Evolutionary conservation across 2,329 filamentous ascomycete genomes (phyloP).

Genomic region (Fonsecaea monophora): DNA sequence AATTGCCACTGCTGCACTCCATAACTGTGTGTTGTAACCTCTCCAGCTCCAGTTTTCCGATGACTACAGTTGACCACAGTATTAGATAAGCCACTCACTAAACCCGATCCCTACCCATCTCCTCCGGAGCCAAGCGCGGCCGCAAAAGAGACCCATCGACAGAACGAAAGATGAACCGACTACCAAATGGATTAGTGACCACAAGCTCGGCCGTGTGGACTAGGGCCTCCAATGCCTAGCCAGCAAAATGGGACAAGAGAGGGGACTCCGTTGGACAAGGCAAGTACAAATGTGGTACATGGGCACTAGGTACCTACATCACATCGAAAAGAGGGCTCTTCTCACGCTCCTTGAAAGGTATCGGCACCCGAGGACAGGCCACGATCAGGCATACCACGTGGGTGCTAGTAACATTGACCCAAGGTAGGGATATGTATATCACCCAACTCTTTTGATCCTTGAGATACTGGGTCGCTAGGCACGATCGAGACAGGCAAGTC

Average conservation of each 20-base stretch:
- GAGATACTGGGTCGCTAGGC: neutral
- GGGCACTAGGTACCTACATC: neutral
- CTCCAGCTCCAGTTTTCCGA: constrained; percentile 17
- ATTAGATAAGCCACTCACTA: constrained; percentile 22
- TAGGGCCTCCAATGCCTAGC: neutral
- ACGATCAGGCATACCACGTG: constrained; percentile 11
- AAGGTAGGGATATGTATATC: constrained; percentile 2
- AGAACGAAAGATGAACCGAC: neutral
- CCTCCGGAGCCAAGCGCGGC: constrained; percentile 5
- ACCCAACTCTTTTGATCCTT: constrained; percentile 15
- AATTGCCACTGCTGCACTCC: constrained; percentile 7
- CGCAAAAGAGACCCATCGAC: neutral
- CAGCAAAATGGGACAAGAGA: neutral
- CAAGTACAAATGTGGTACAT: neutral
- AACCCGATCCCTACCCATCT: constrained; percentile 10
- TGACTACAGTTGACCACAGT: constrained; percentile 22
- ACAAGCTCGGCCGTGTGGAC: neutral
- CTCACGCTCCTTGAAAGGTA: constrained; percentile 1
- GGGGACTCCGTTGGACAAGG: neutral
- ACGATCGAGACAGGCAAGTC: neutral
- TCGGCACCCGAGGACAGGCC: constrained; percentile 7
- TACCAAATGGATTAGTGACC: neutral
- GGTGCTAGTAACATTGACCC: neutral
- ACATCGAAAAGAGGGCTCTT: neutral
- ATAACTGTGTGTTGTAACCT: constrained; percentile 12